phyloP scores from a whole-genome alignment of 306 rosid species.

The Sesbania bispinosa region DNA sequence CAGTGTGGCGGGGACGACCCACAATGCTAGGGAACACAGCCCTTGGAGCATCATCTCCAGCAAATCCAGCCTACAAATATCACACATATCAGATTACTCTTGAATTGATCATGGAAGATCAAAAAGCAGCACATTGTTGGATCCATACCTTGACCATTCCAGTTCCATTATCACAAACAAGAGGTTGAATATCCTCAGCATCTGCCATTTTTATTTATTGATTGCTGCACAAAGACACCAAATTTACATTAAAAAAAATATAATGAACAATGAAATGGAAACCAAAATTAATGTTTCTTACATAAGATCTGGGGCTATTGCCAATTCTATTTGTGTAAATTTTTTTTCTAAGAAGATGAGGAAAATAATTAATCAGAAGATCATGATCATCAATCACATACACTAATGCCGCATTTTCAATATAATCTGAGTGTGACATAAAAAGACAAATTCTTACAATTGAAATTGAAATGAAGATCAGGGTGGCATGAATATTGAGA shows the following conservation, averaged over 20 bases:
- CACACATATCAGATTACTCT: background rate
- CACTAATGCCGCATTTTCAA: conserved; percentile 1
- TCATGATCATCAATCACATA: background rate
- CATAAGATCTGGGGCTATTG: background rate
- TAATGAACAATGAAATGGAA: background rate
- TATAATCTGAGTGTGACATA: background rate
- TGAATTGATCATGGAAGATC: background rate
- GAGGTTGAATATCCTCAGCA: conserved; percentile 89
- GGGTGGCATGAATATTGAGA: background rate
- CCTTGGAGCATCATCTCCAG: conserved; percentile 98
- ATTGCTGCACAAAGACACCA: conserved; percentile 33
- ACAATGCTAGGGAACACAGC: conserved; percentile 98
- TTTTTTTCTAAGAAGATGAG: background rate
- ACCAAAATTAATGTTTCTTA: background rate
- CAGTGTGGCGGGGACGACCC: conserved; percentile 95
- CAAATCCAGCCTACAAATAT: conserved; percentile 82
- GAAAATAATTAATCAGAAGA: conserved; percentile 1
- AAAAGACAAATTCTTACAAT: background rate
- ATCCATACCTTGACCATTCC: conserved; percentile 92
- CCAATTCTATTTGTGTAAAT: background rate
- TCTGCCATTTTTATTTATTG: conserved; percentile 69
- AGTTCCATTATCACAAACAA: conserved; percentile 95
- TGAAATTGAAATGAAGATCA: background rate
- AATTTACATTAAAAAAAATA: background rate
- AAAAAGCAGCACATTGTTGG: background rate